Evolutionary conservation across 2,329 filamentous ascomycete species (phyloP).

Genomic region (Alternaria triticimaculans): DNA sequence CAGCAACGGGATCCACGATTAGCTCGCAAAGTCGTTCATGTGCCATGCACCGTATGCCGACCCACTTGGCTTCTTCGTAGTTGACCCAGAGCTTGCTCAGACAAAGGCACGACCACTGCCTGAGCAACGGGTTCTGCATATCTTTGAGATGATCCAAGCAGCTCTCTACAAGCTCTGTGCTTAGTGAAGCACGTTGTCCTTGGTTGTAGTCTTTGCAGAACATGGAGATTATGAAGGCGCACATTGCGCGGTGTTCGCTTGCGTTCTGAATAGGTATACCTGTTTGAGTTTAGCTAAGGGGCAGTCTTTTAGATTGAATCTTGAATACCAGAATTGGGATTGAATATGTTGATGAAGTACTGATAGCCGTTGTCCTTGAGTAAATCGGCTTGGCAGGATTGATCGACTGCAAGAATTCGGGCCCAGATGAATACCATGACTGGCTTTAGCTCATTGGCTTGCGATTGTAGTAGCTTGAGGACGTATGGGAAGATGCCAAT

Average conservation of each 20-base stretch:
- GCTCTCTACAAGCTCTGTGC: conserved; percentile 86
- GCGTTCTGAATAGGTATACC: conserved; percentile 83
- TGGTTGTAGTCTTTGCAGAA: conserved; percentile 95
- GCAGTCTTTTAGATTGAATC: neutral
- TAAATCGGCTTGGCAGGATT: conserved; percentile 89
- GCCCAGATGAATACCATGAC: conserved; percentile 99
- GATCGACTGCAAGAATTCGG: conserved; percentile 90
- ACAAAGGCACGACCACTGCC: conserved; percentile 96
- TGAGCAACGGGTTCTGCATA: conserved; percentile 82
- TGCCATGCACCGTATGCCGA: conserved; percentile 87
- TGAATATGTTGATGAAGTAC: conserved; percentile 93
- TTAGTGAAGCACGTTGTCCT: conserved; percentile 89
- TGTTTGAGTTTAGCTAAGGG: conserved; percentile 19
- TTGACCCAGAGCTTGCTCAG: conserved; percentile 94
- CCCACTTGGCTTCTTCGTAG: conserved; percentile 92
- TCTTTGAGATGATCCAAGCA: conserved; percentile 85
- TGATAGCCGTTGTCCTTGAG: conserved; percentile 97
- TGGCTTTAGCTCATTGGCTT: conserved; percentile 90
- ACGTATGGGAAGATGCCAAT: conserved; percentile 99
- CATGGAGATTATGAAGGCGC: conserved; percentile 95
- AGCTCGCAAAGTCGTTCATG: conserved; percentile 81
- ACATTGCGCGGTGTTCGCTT: conserved; percentile 98
- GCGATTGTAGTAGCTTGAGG: conserved; percentile 94
- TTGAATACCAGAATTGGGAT: conserved; percentile 69
- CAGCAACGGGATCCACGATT: conserved; percentile 83